A percentile compares a stretch with the other conserved stretches of the same genome.
These are phyloP conservation scores for Phanerochaete carnosa DNA, from an alignment of 768 basidiomycete genomes.

Conservation along the genomic window DNA sequence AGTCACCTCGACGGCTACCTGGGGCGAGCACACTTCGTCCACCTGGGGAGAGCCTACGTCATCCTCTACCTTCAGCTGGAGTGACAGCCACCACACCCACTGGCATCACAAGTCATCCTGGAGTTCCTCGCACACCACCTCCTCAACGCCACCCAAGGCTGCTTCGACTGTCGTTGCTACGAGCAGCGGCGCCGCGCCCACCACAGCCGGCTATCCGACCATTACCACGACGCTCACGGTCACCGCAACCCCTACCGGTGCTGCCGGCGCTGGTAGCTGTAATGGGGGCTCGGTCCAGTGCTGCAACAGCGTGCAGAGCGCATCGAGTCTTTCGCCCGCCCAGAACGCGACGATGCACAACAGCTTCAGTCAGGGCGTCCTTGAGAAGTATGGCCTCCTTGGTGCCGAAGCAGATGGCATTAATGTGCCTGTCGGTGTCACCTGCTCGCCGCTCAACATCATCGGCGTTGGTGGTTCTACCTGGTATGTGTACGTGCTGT, in stretches of 20 bases:
- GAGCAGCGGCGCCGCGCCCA: not conserved
- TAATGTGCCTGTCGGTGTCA: slow-evolving; percentile 18
- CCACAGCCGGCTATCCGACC: not conserved
- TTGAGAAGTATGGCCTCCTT: slow-evolving; percentile 7
- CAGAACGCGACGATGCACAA: not conserved
- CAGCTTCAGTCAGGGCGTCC: not conserved
- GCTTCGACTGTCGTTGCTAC: not conserved
- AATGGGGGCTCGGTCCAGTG: slow-evolving; percentile 29
- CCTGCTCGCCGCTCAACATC: slow-evolving; percentile 15
- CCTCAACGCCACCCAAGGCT: too few relatives aligned
- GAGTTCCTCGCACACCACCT: too few relatives aligned
- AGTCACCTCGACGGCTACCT: not conserved
- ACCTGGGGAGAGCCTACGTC: slow-evolving; percentile 2
- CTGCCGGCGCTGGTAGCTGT: slow-evolving; percentile 19
- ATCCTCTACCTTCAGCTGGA: not conserved
- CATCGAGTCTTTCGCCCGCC: slow-evolving; percentile 7
- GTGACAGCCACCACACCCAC: not conserved
- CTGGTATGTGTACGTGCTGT: slow-evolving; percentile 17
- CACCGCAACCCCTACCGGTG: not conserved
- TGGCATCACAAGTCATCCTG: too few relatives aligned
- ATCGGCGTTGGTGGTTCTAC: slow-evolving; percentile 9
- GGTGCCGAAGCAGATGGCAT: slow-evolving; percentile 6
- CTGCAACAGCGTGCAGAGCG: slow-evolving; percentile 26
- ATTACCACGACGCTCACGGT: not conserved
- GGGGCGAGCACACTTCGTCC: not conserved